Evolutionary conservation across 176 grass and related monocot species (phyloP).

Genomic region (Oryza glumipatula): DNA sequence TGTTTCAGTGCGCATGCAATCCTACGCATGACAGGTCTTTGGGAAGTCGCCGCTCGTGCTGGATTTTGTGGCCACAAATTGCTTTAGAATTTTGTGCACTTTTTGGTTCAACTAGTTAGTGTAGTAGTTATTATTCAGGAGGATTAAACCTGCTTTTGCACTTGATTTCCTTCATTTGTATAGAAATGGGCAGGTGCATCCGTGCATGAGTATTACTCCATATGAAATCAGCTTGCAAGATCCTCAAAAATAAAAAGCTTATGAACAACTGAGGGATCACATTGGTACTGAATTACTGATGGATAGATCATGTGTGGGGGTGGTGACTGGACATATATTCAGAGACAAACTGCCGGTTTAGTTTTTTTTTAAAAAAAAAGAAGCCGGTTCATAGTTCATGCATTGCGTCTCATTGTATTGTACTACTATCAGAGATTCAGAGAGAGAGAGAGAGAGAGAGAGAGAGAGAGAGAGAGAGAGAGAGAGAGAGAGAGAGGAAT

Average conservation of each 20-base stretch:
- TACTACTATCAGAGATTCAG: neutral
- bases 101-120: neutral
- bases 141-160: neutral
- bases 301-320: neutral
- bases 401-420: neutral
- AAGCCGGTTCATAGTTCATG: neutral
- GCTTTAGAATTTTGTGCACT: neutral
- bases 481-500: neutral
- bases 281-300: neutral
- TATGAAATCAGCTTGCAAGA: no score
- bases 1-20: neutral
- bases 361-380: no score
- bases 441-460: no score
- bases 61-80: neutral
- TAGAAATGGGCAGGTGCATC: no score
- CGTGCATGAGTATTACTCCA: no score
- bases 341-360: neutral
- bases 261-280: neutral
- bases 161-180: neutral
- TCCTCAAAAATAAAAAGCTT: no score
- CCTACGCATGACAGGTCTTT: neutral
- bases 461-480: neutral
- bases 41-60: neutral
- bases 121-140: neutral
- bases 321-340: neutral